Evolutionary conservation across 2,329 filamentous ascomycete species (phyloP).

Genomic region (Diaporthe citri): DNA sequence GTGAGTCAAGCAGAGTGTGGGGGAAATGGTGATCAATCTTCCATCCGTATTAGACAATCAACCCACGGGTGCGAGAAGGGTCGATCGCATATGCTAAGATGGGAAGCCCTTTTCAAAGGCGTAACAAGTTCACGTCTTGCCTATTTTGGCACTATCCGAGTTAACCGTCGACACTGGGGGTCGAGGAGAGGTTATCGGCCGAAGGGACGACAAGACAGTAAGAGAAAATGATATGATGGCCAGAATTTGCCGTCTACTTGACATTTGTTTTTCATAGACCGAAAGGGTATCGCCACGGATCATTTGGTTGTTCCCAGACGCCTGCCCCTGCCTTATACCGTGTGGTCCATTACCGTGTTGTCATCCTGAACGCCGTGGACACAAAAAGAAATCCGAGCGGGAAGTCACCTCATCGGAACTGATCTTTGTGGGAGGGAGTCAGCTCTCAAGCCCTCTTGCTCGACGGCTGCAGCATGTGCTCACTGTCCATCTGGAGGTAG

Average conservation of each 20-base stretch:
- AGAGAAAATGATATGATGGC: neutral
- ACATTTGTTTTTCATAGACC: constrained; percentile 22
- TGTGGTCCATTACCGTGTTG: constrained; percentile 2
- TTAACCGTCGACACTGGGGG: neutral
- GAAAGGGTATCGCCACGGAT: constrained; percentile 27
- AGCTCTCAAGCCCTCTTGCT: constrained; percentile 34
- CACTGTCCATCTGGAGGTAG: constrained; percentile 78
- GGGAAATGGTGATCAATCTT: constrained; percentile 55
- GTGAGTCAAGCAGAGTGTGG: constrained; percentile 61
- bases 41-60: constrained; percentile 61
- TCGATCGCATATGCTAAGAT: constrained; percentile 61
- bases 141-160: neutral
- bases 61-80: constrained; percentile 54
- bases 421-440: constrained; percentile 26
- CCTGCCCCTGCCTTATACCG: neutral
- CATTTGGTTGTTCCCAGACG: constrained; percentile 33
- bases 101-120: constrained; percentile 42
- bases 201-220: neutral
- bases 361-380: constrained; percentile 30
- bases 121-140: neutral
- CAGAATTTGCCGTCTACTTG: constrained; percentile 14
- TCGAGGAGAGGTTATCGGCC: neutral
- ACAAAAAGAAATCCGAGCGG: neutral
- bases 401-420: constrained; percentile 24
- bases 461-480: constrained; percentile 39